phyloP scores from a whole-genome alignment of 768 basidiomycete species.

The Lepiota brunneoincarnata region DNA sequence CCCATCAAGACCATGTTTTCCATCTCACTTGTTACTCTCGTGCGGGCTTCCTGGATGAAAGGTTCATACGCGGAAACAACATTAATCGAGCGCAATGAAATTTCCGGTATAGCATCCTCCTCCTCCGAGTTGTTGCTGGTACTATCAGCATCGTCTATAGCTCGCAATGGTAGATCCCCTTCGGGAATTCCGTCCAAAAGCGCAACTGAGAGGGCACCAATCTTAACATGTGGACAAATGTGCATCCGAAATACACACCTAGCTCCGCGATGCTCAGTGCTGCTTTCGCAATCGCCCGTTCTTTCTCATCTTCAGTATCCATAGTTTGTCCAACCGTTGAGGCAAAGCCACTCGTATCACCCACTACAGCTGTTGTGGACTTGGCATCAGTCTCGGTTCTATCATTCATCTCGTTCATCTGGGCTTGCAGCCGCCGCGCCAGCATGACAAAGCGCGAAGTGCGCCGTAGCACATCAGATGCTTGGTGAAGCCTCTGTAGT shows the following conservation, averaged over 20 bases:
- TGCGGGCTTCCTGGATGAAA: slow-evolving; percentile 68
- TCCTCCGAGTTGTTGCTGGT: slow-evolving; percentile 8
- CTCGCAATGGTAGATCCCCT: slow-evolving; percentile 7
- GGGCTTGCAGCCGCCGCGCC: slow-evolving; percentile 75
- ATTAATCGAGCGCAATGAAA: slow-evolving; percentile 72
- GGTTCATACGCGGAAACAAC: slow-evolving; percentile 69
- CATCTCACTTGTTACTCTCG: slow-evolving; percentile 81
- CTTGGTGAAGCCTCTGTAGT: slow-evolving; percentile 77
- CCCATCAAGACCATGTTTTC: slow-evolving; percentile 86
- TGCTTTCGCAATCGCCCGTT: slow-evolving; percentile 87
- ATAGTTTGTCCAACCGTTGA: slow-evolving; percentile 22
- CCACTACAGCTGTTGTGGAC: slow-evolving; percentile 19
- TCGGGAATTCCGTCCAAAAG: slow-evolving; percentile 44
- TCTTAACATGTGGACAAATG: slow-evolving; percentile 6
- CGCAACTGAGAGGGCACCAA: slow-evolving; percentile 32
- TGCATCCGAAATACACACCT: slow-evolving; percentile 44
- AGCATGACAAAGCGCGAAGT: slow-evolving; percentile 84
- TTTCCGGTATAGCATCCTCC: slow-evolving; percentile 16
- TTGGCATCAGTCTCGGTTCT: slow-evolving; percentile 13
- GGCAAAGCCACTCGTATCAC: slow-evolving; percentile 9
- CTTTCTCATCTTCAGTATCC: slow-evolving; percentile 73
- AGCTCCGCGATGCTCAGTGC: slow-evolving; percentile 94
- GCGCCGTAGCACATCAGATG: slow-evolving; percentile 80
- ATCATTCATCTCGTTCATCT: slow-evolving; percentile 72
- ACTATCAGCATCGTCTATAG: not conserved